Base-by-base conservation (phyloP, 2,329 filamentous ascomycete species). In the Hirsutella minnesotensis region DNA sequence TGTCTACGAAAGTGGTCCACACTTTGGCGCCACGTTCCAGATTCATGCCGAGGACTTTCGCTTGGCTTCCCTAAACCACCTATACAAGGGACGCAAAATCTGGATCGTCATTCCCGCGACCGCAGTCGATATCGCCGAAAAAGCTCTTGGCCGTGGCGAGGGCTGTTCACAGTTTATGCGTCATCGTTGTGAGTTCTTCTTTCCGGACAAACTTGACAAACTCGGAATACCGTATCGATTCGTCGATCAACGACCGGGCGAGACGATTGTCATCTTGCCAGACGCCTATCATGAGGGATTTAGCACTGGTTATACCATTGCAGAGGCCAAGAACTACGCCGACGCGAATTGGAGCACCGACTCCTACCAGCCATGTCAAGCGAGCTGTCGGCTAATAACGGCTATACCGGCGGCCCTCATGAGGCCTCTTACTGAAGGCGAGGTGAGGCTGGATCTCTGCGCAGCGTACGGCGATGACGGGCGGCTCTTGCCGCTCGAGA, bases 221-320 rank as follows among this genome's bases (percentile, higher is more conserved):
- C 53, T 65, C 9, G 58, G 58, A 9, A 61, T 65, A 8, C 62
- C 61, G 1, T 61, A 55, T 43, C 59, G 61, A 10, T 56, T 64
- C 41, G 53, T 64, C 40, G 62, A 65, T 30, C 62, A 65, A 41
- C 55, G 60, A 1, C 60, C 62, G 5, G 62, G 61, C 7, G 62
- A 65, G 49, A 65, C 62, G 9, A 60, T 65, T 31, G 62, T 65
- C 31, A 60, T 65, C 37, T 48, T 65, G 8, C 62, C 62, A 1
- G 62, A 65, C 42, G 62, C 62, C 4, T 65, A 65, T 39, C 62
- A 65, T 42, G 60, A 65, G 45, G 62, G 62, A 3, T 65, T 65
- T 45, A 64, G 62, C 49, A 64, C 61, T n/a, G 62, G 62, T 0
- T 65, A 65, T 42, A 65, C 61, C 31, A 56, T 65, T 38, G 62